Conservation (phyloP, 169 alveolate species). For the Plasmodium yoelii region DNA sequence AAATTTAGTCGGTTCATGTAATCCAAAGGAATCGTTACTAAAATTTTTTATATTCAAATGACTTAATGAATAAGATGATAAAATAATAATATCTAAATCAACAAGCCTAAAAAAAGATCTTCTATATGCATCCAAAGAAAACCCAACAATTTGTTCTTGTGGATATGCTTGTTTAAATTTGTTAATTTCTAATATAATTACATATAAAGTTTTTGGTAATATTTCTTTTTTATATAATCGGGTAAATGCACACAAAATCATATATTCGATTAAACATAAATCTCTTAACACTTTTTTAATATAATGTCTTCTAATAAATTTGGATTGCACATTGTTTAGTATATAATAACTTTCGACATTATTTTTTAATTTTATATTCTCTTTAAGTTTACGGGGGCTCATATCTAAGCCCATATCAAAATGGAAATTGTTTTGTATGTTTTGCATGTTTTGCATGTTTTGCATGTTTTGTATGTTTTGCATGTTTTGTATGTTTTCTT, state of each 20-base stretch:
- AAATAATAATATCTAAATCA: constrained; percentile 44
- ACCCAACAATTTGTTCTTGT: constrained; percentile 71
- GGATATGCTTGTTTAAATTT: constrained; percentile 75
- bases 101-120: constrained; percentile 64
- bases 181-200: constrained; percentile 57
- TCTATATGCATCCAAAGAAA: constrained; percentile 65
- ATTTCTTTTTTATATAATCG: constrained; percentile 59
- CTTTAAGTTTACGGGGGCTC: constrained; percentile 71
- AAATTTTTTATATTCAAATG: constrained; percentile 74
- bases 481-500: too few relatives aligned
- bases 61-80: constrained; percentile 61
- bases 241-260: constrained; percentile 71
- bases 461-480: too few relatives aligned
- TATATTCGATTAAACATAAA: constrained; percentile 56
- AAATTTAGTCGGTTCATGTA: constrained; percentile 69
- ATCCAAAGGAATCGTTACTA: constrained; percentile 58
- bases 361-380: constrained; percentile 49
- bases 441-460: not conserved
- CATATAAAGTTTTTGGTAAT: constrained; percentile 67
- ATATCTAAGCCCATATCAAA: constrained; percentile 48
- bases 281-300: constrained; percentile 61
- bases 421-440: constrained; percentile 2
- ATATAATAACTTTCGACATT: constrained; percentile 69
- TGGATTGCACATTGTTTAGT: constrained; percentile 58
- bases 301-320: constrained; percentile 66